Evolutionary conservation across 2,329 filamentous ascomycete genomes (phyloP), one percentile per base, ranked within the genome.

Genomic region (Claviceps spartinae): DNA sequence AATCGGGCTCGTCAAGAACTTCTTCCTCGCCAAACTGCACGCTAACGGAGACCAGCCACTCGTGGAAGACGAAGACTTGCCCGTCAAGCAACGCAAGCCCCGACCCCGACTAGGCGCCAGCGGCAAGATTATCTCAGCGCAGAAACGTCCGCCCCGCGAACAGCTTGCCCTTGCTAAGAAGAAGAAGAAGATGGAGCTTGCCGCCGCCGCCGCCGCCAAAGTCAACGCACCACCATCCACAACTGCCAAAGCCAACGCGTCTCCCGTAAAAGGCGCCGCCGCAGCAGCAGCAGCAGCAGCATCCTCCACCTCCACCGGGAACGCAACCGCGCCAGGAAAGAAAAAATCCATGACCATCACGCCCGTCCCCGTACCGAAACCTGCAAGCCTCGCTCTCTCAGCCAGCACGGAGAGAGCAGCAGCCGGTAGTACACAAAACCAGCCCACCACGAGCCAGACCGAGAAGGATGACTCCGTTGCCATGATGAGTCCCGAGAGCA

Each of bases 1-100:
- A 63, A 88, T 97, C 58, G 90, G 89, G 4, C 77, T 98, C 52
- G 82, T 95, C 53, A 87, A 87, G 67, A 85, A 88, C 61, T 98
- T 94, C 77, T 95, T 97, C 73, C 81, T 88, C 54, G 82, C 82
- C 60, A 95, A 95, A 68, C 73, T 98, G 53, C 86, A 88, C 61
- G 85, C 87, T 52, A 93, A 90, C 65, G 79, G 80, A 64, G 68
- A 91, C 61, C 80, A 89, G 65, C 82, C 88, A 44, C 76, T 98
- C 58, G 74, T 95, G 50, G 93, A 98, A 71, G 93, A 98, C 69
- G 88, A 97, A 63, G 91, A 98, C 59, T 73, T 98, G 24, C 93
- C 94, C 16, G 80, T 84, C 52, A 98, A 98, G 69, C 93, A 98
- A 69, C 78, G 88, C 72, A 85, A 72, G 70, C 88, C 71, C 24